A percentile compares a stretch with the other conserved stretches of the same genome.
Conservation (phyloP, 306 rosid species). For the Quercus agrifolia region DNA sequence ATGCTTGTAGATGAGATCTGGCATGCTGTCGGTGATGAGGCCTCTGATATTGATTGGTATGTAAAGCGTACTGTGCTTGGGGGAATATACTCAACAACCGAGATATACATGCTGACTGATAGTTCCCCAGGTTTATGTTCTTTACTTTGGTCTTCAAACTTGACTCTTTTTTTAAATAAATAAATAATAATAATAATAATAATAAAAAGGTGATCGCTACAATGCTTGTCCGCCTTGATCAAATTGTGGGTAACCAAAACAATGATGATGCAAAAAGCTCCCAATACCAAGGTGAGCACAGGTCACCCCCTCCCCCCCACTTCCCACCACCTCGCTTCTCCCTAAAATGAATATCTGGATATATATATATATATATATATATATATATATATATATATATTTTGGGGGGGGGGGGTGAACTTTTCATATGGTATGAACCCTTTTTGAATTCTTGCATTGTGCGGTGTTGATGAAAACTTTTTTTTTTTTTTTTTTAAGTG, state of each 20-base stretch:
- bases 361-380: too few species aligned
- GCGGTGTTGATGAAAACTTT: background rate
- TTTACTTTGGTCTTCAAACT: conserved; percentile 5
- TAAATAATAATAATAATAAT: background rate
- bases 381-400: too few species aligned
- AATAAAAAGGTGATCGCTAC: background rate
- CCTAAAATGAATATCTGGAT: too few species aligned
- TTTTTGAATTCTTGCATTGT: background rate
- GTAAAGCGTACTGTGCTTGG: conserved; percentile 90
- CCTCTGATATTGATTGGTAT: conserved; percentile 85
- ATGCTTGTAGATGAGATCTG: conserved; percentile 88
- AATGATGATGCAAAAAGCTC: too few species aligned
- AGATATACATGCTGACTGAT: conserved; percentile 94
- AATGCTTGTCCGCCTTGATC: too few species aligned
- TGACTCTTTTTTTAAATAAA: background rate
- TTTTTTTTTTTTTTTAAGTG: background rate
- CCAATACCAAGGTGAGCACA: too few species aligned
- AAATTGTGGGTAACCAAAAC: too few species aligned
- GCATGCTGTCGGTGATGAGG: conserved; percentile 74
- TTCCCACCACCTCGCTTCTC: too few species aligned
- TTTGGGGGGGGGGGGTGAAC: background rate
- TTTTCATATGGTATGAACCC: background rate
- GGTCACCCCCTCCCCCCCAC: too few species aligned
- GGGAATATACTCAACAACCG: conserved; percentile 92
- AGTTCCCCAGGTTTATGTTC: conserved; percentile 62